A percentile compares a stretch with the other conserved stretches of the same genome.
These are phyloP conservation scores for Aegle marmelos DNA, from an alignment of 345 rosid species.

Conservation along the genomic window DNA sequence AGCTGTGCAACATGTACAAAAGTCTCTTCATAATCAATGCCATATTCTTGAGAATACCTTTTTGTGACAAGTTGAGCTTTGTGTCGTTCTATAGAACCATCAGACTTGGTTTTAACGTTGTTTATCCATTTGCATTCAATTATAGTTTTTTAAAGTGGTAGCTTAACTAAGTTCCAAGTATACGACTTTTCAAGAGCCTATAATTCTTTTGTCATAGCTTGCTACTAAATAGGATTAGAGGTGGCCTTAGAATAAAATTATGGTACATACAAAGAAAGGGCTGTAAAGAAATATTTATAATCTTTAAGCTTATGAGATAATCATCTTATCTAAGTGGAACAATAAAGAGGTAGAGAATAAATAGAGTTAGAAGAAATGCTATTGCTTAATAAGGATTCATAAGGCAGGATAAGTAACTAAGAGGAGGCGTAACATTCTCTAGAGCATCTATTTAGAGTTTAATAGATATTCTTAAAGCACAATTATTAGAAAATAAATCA, in stretches of 20 bases:
- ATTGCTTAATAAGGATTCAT: no score
- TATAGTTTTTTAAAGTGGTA: not conserved
- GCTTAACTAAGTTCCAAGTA: not conserved
- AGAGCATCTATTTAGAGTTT: not conserved
- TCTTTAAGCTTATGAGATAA: not conserved
- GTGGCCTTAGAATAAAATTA: not conserved
- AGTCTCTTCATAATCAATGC: not conserved
- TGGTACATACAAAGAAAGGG: not conserved
- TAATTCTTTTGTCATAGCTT: not conserved
- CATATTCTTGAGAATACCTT: not conserved
- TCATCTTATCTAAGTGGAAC: not conserved
- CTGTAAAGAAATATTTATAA: not conserved
- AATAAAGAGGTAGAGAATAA: not conserved
- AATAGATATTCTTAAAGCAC: not conserved
- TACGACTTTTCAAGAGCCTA: not conserved
- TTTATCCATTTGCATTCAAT: not conserved
- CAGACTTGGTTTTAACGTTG: not conserved
- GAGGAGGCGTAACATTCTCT: no score
- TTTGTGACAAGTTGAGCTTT: not conserved
- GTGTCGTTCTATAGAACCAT: not conserved
- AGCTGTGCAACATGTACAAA: not conserved
- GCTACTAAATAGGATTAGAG: not conserved
- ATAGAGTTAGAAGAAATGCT: no score
- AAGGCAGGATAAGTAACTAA: not conserved
- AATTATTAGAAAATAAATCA: not conserved